Conservation (phyloP, 2,329 filamentous ascomycete species). For the Epichloe sylvatica region DNA sequence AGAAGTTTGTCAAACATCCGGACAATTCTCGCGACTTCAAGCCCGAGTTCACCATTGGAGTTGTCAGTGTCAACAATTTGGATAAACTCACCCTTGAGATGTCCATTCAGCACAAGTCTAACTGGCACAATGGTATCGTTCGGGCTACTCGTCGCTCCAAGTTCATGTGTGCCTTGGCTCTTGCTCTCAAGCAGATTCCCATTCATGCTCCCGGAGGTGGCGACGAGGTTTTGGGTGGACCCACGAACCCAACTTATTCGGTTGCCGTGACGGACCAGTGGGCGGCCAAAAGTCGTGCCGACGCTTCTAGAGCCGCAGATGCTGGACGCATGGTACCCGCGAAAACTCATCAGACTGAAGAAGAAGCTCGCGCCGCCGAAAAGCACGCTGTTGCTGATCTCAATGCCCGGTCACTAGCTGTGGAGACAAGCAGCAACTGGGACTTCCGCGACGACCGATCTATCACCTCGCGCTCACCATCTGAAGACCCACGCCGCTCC, state of each 20-base stretch:
- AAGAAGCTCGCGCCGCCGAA: constrained; percentile 23
- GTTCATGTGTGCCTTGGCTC: constrained; percentile 87
- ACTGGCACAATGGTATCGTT: constrained; percentile 77
- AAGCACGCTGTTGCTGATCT: constrained; percentile 31
- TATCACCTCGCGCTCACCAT: constrained; percentile 12
- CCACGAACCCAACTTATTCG: constrained; percentile 67
- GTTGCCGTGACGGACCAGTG: constrained; percentile 59
- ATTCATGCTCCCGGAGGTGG: constrained; percentile 72
- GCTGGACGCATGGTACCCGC: constrained; percentile 50
- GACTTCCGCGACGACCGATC: constrained; percentile 8
- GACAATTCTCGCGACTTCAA: constrained; percentile 89
- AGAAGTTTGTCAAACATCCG: constrained; percentile 65
- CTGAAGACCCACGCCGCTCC: constrained; percentile 22
- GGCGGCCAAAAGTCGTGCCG: constrained; percentile 49
- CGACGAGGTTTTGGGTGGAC: constrained; percentile 43
- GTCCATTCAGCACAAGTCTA: constrained; percentile 82
- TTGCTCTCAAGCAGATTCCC: constrained; percentile 74
- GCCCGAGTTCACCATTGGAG: constrained; percentile 64
- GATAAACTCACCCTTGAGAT: constrained; percentile 77
- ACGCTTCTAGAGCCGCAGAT: constrained; percentile 46
- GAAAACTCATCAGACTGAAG: constrained; percentile 14
- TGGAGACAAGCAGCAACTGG: constrained; percentile 13
- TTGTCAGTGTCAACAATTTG: constrained; percentile 67
- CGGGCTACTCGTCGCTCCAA: constrained; percentile 75
- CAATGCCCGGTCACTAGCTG: constrained; percentile 23